A percentile compares a stretch with the other conserved stretches of the same genome.
Evolutionary conservation across 2,329 filamentous ascomycete species (phyloP).

Genomic region (Fusarium sp.): DNA sequence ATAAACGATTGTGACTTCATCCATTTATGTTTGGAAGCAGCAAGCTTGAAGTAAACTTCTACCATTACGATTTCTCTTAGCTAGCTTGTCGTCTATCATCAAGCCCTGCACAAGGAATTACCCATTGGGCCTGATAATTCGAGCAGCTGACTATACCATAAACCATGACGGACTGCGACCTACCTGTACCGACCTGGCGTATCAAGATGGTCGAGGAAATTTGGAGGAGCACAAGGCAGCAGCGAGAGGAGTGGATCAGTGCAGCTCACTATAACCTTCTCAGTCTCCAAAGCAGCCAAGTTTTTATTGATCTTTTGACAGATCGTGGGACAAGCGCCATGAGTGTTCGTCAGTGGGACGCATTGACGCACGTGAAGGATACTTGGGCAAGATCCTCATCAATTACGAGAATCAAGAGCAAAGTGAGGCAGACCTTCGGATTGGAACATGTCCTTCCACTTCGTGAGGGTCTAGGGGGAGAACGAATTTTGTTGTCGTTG

Average conservation of each 20-base stretch:
- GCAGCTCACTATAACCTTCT: not conserved
- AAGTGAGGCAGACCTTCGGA: not conserved
- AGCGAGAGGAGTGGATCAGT: not conserved
- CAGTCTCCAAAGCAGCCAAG: not conserved
- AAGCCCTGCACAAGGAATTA: no score
- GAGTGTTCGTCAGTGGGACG: not conserved
- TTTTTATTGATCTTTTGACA: not conserved
- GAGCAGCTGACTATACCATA: no score
- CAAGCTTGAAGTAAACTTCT: no score
- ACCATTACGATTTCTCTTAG: no score
- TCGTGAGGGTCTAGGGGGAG: not conserved
- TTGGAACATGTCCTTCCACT: not conserved
- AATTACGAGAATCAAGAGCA: not conserved
- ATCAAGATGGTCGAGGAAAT: not conserved
- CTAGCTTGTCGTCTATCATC: no score
- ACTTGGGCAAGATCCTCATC: not conserved
- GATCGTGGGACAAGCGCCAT: not conserved
- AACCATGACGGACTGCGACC: no score
- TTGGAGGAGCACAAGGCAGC: not conserved
- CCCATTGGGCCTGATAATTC: no score
- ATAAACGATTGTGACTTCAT: no score
- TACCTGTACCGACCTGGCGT: not conserved
- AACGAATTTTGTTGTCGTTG: not conserved
- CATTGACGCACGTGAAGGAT: not conserved
- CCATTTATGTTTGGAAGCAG: no score